Evolutionary conservation across 257 asterid genomes (phyloP), one percentile per base, ranked within the genome.

Genomic region (Penstemon davidsonii): DNA sequence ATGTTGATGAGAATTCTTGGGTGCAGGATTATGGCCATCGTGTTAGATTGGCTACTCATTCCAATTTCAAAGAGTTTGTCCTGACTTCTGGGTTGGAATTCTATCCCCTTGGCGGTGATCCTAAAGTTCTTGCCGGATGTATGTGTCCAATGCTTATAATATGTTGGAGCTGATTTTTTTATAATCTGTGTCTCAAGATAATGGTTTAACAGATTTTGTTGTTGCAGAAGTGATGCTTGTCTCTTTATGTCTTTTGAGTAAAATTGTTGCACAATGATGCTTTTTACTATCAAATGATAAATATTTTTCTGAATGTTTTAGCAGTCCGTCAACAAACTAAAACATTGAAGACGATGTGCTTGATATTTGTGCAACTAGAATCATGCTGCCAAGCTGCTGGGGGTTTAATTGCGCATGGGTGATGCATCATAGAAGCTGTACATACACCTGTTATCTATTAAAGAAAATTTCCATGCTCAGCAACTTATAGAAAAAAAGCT

Each of bases 1-100:
- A 64, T 70, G 45, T 81, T 82, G 74, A 78, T 57, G 64, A 56
- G 50, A 76, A 73, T 73, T 43, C 59, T 78, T 64, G 75, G 71
- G 67, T 88, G 95, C 93, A 92, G 98, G 98, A 92, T 64, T 92
- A 83, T 72, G 98, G 97, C 6, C 97, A 92, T 72, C 95, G 96
- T 71, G 95, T 92, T 49, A 85, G 98, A 81, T 81, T 90, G 83
- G 98, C 98, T 10, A 90, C 95, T 68, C 98, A 92, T 79, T 87
- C 92, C 76, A 92, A 92, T 83, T 92, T 92, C 79, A 90, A 87
- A 78, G 98, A 90, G 86, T 92, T 92, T 80, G 98, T 92, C 76
- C 66, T 92, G 89, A 80, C 96, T 55, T 79, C 98, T 62, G 97
- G 98, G 62, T 80, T 92, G 90, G 98, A 92, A 79, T 92, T 90